These are phyloP conservation scores for Hyphopichia pseudoburtonii DNA, from an alignment of 1,139 yeast genomes.

Conservation along the genomic window DNA sequence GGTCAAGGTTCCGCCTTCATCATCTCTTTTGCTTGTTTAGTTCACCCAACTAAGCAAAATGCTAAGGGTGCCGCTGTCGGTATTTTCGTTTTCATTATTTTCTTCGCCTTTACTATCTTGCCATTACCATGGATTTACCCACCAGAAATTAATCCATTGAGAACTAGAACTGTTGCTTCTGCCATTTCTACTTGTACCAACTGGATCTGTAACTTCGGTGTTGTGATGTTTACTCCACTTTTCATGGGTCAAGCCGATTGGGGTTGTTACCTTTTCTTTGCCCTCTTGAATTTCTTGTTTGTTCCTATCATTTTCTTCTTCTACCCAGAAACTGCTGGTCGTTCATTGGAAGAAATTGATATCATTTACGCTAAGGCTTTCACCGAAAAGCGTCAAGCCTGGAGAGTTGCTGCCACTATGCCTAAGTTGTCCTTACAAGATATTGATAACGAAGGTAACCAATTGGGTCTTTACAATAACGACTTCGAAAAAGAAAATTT, in stretches of 20 bases:
- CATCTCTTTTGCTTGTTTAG: conserved; percentile 21
- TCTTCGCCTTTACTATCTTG: conserved; percentile 54
- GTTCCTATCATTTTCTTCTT: conserved; percentile 43
- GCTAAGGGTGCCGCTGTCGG: conserved; percentile 31
- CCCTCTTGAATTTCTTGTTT: conserved; percentile 33
- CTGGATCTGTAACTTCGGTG: conserved; percentile 3
- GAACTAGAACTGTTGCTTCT: conserved; percentile 54
- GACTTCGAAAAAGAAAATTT: conserved; percentile 39
- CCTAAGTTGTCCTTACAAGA: conserved; percentile 44
- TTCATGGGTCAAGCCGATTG: conserved; percentile 35
- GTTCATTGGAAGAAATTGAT: conserved; percentile 46
- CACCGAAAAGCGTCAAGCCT: conserved; percentile 44
- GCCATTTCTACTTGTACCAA: conserved; percentile 49
- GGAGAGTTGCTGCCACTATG: conserved; percentile 49
- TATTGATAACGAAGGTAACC: conserved; percentile 48
- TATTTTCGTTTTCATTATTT: conserved; percentile 48
- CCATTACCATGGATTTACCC: conserved; percentile 59
- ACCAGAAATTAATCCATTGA: conserved; percentile 58
- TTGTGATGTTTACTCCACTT: conserved; percentile 42
- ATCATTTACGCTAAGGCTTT: conserved; percentile 46
- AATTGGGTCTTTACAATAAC: conserved; percentile 44
- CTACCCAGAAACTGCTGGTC: conserved; percentile 49
- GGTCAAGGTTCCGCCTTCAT: conserved; percentile 43
- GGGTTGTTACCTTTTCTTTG: conserved; percentile 45
- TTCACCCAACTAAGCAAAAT: conserved; percentile 7